These are phyloP conservation scores for Salpingoeca rosetta DNA, from an alignment of 78 protist genomes.

Conservation along the genomic window DNA sequence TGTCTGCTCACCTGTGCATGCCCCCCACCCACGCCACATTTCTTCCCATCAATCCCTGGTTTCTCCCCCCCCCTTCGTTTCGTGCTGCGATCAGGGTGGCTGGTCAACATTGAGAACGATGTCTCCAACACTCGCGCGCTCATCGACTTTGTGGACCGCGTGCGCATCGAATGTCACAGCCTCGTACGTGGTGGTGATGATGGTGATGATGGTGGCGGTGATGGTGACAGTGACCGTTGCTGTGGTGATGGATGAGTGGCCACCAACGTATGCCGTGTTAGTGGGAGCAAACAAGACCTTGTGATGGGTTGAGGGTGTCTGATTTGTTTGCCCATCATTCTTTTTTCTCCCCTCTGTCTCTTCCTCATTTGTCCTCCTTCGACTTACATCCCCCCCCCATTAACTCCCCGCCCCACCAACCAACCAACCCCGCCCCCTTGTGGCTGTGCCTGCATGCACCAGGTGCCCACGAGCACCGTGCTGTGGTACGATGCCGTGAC, in stretches of 20 bases:
- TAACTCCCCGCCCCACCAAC: not conserved
- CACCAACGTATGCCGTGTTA: no score
- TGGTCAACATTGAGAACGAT: constrained; percentile 65
- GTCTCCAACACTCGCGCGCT: not conserved
- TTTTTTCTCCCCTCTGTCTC: not conserved
- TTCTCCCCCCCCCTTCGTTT: no score
- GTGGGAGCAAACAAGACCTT: not conserved
- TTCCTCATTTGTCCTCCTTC: not conserved
- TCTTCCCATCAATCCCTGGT: no score
- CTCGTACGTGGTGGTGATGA: no score
- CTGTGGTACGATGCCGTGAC: constrained; percentile 73
- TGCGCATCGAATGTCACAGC: no score
- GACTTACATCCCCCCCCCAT: not conserved
- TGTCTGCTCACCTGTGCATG: no score
- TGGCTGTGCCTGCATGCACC: not conserved
- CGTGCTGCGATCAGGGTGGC: no score
- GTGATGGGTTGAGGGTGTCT: not conserved
- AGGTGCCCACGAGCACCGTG: not conserved
- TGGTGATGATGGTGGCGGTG: no score
- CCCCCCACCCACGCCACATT: no score
- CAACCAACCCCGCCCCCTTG: constrained; percentile 32
- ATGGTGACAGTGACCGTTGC: no score
- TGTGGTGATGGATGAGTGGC: no score
- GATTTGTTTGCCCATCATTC: not conserved
- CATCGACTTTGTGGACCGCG: not conserved